phyloP scores from a whole-genome alignment of 441 rosid genomes.

The Melastoma candidum region DNA sequence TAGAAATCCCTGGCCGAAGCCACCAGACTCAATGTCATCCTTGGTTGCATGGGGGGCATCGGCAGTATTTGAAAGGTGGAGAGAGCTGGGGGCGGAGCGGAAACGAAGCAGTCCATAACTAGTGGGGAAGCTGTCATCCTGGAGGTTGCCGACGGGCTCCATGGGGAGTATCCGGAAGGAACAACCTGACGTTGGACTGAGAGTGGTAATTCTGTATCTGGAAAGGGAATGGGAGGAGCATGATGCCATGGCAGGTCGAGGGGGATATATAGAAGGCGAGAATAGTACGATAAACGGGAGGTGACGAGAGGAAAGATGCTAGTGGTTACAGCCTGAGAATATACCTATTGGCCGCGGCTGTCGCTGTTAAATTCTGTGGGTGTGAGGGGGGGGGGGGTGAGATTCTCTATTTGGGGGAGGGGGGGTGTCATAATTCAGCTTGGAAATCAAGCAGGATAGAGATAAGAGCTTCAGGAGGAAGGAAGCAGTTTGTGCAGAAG shows the following conservation, averaged over 20 bases:
- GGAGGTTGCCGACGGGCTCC: constrained; percentile 37
- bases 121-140: constrained; percentile 35
- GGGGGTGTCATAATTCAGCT: constrained; percentile 16
- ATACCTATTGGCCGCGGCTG: no score
- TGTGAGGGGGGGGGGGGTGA: background rate
- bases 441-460: constrained; percentile 36
- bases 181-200: no score
- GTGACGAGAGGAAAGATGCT: no score
- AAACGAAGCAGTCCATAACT: constrained; percentile 64
- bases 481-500: constrained; percentile 20
- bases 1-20: constrained; percentile 33
- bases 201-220: no score
- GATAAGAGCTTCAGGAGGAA: constrained; percentile 77
- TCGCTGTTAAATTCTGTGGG: background rate
- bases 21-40: constrained; percentile 22
- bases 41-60: constrained; percentile 17
- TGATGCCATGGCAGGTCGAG: no score
- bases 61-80: constrained; percentile 29
- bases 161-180: constrained; percentile 12
- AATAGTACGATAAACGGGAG: no score
- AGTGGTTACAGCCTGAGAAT: no score
- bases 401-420: constrained; percentile 4
- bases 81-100: constrained; percentile 68
- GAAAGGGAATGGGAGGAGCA: no score
- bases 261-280: no score